These are phyloP conservation scores for Rhizomucor pusillus DNA, from an alignment of 371 early-diverging fungal genomes.

Conservation along the genomic window DNA sequence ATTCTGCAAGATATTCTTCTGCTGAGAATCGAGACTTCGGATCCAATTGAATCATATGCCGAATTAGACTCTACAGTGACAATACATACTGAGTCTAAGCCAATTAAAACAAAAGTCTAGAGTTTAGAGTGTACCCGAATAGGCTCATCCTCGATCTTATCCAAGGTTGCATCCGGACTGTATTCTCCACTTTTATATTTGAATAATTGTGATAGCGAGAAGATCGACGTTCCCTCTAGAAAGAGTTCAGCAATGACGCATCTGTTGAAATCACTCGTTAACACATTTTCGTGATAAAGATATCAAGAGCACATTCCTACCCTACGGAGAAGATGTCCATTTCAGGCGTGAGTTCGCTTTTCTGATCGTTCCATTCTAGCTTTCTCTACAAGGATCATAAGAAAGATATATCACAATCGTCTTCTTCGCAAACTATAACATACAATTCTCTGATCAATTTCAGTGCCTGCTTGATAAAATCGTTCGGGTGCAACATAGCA, in stretches of 20 bases:
- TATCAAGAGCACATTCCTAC: conserved; percentile 30
- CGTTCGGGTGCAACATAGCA: conserved; percentile 97
- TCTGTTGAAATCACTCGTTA: conserved; percentile 26
- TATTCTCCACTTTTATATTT: conserved; percentile 81
- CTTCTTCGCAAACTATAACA: conserved; percentile 3
- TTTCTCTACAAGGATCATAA: conserved; percentile 21
- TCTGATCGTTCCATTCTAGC: conserved; percentile 31
- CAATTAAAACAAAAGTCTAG: too few relatives aligned
- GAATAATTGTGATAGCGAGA: conserved; percentile 87
- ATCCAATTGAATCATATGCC: conserved; percentile 85
- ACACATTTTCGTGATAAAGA: background rate
- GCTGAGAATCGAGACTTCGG: conserved; percentile 72
- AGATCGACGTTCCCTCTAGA: conserved; percentile 86
- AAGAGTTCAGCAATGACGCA: conserved; percentile 96
- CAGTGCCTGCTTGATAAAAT: conserved; percentile 75
- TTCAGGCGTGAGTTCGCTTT: conserved; percentile 62
- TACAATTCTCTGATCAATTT: conserved; percentile 59
- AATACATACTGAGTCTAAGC: background rate
- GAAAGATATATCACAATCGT: background rate
- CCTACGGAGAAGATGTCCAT: conserved; percentile 97
- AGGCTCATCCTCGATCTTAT: conserved; percentile 78
- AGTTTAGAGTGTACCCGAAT: too few relatives aligned
- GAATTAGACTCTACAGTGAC: conserved; percentile 59
- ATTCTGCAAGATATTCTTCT: conserved; percentile 66
- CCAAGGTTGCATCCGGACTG: conserved; percentile 62